Conservation (phyloP, 2,329 filamentous ascomycete genomes). For the Raffaelea ambrosiae region DNA sequence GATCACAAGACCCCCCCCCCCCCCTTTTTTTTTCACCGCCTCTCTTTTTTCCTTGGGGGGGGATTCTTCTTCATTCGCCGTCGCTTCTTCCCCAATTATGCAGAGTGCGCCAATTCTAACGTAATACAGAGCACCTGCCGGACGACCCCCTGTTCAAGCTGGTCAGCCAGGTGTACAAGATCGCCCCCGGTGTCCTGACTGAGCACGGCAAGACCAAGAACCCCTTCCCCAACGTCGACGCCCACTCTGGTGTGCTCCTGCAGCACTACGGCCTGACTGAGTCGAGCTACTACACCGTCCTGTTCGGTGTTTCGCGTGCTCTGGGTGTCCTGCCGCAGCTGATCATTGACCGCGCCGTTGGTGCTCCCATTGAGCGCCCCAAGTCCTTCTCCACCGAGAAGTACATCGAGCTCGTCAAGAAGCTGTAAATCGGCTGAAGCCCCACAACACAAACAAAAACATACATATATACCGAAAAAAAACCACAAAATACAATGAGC, state of each 20-base stretch:
- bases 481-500: not conserved
- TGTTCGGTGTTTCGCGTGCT: constrained; percentile 97
- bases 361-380: constrained; percentile 90
- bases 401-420: constrained; percentile 88
- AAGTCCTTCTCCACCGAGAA: constrained; percentile 98
- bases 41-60: not conserved
- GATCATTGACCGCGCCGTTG: constrained; percentile 97
- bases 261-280: constrained; percentile 99
- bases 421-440: constrained; percentile 55
- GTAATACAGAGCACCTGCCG: constrained; percentile 69
- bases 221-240: constrained; percentile 97
- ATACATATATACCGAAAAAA: not conserved
- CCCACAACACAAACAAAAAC: no score
- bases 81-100: no score
- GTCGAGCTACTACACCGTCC: constrained; percentile 99
- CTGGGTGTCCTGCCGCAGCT: constrained; percentile 98
- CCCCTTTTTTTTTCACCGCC: no score
- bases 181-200: constrained; percentile 91
- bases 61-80: not conserved
- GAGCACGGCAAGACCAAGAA: constrained; percentile 99
- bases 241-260: constrained; percentile 96
- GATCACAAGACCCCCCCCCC: no score
- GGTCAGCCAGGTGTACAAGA: constrained; percentile 99
- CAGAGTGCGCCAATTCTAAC: no score
- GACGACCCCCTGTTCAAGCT: constrained; percentile 99